Evolutionary conservation across 106 monocot species (phyloP).

Genomic region (Acanthochlamys bracteata): DNA sequence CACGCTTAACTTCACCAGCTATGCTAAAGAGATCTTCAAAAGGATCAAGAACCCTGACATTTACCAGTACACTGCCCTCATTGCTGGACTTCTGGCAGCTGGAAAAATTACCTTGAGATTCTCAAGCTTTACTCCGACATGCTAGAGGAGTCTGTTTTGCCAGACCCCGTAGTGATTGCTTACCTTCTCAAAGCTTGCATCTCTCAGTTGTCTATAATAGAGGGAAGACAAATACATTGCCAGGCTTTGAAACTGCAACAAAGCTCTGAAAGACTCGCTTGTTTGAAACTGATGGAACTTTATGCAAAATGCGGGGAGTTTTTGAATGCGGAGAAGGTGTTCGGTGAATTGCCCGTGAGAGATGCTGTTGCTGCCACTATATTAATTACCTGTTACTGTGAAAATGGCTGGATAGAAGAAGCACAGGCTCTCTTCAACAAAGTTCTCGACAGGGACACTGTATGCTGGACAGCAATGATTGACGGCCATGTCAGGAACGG

Average conservation of each 20-base stretch:
- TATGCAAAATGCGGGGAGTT: constrained; percentile 28
- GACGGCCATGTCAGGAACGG: constrained; percentile 34
- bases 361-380: constrained; percentile 46
- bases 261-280: constrained; percentile 13
- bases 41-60: constrained; percentile 24
- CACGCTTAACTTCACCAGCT: constrained; percentile 12
- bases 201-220: constrained; percentile 4
- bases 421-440: constrained; percentile 19
- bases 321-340: constrained; percentile 26
- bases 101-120: constrained; percentile 11
- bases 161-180: constrained; percentile 30
- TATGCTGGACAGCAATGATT: constrained; percentile 59
- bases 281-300: constrained; percentile 31
- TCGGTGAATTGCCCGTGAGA: constrained; percentile 27
- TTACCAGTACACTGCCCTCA: constrained; percentile 50
- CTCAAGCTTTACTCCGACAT: constrained; percentile 25
- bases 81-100: constrained; percentile 3
- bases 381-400: constrained; percentile 27
- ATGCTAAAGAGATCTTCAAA: constrained; percentile 26
- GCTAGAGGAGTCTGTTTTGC: constrained; percentile 14
- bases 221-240: constrained; percentile 36
- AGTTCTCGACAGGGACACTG: constrained; percentile 29
- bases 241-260: constrained; percentile 28
- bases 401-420: constrained; percentile 17
- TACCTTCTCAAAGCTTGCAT: constrained; percentile 38